phyloP scores from a whole-genome alignment of 768 basidiomycete species.

The Candolleomyces aberdarensis region DNA sequence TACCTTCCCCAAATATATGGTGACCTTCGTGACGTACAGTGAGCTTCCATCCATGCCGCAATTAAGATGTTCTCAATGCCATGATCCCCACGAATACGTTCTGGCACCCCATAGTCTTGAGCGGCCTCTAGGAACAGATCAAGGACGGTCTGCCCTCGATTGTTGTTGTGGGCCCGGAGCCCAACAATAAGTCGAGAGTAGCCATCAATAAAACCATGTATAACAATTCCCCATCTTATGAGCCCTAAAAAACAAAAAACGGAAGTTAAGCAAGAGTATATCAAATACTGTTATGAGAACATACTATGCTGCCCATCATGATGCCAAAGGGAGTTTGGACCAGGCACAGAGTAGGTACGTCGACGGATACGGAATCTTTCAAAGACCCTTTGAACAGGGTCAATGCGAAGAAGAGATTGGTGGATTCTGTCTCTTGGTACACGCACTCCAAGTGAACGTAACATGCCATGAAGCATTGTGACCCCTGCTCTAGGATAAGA shows the following conservation, averaged over 20 bases:
- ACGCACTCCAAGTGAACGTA: slow-evolving; percentile 12
- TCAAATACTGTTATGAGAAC: slow-evolving; percentile 1
- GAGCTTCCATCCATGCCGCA: slow-evolving; percentile 26
- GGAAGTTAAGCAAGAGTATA: neutral
- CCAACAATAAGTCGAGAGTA: slow-evolving; percentile 26
- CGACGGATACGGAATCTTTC: slow-evolving; percentile 9
- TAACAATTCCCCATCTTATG: slow-evolving; percentile 30
- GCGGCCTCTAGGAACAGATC: slow-evolving; percentile 24
- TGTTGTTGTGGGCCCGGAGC: slow-evolving; percentile 35
- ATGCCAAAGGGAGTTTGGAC: slow-evolving; percentile 32
- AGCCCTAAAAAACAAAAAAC: slow-evolving; percentile 16
- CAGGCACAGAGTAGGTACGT: slow-evolving; percentile 21
- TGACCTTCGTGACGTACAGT: slow-evolving; percentile 14
- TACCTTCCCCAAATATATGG: slow-evolving; percentile 37
- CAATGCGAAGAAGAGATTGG: slow-evolving; percentile 18
- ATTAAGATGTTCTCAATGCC: slow-evolving; percentile 35
- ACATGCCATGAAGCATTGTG: slow-evolving; percentile 19
- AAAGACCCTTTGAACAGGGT: slow-evolving; percentile 13
- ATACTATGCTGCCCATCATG: slow-evolving; percentile 37
- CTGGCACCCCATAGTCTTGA: slow-evolving; percentile 24
- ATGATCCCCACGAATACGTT: slow-evolving; percentile 33
- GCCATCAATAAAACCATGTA: slow-evolving; percentile 33
- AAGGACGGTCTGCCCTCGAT: slow-evolving; percentile 33
- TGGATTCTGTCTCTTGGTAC: slow-evolving; percentile 16
- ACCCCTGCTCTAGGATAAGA: no score